Evolutionary conservation across 208 protist species (phyloP).

Genomic region (Paratrypanosoma confusum): DNA sequence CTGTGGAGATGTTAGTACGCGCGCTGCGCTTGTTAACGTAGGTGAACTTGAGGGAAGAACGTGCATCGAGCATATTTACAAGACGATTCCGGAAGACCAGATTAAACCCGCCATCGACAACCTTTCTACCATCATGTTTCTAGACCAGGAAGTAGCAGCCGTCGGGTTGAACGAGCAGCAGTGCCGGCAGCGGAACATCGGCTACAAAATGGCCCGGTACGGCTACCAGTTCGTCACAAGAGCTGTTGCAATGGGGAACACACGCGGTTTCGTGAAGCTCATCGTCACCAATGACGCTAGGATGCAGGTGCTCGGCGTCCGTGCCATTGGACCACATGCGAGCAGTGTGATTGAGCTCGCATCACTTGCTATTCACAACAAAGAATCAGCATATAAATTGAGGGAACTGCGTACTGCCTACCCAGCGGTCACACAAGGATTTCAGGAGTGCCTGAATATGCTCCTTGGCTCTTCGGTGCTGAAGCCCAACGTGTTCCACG

Average conservation of each 20-base stretch:
- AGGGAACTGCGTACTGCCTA: conserved; percentile 67
- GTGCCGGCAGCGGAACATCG: conserved; percentile 54
- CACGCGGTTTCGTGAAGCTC: conserved; percentile 82
- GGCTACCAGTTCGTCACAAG: conserved; percentile 81
- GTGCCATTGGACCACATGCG: conserved; percentile 76
- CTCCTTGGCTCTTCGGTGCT: conserved; percentile 72
- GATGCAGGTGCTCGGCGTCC: conserved; percentile 83
- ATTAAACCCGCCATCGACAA: conserved; percentile 63
- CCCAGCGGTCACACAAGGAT: conserved; percentile 73
- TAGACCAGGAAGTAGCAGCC: conserved; percentile 82
- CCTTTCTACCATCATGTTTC: conserved; percentile 89
- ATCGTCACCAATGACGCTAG: conserved; percentile 82
- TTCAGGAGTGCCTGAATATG: conserved; percentile 87
- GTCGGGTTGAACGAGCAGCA: conserved; percentile 85
- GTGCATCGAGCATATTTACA: conserved; percentile 82
- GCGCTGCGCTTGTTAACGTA: conserved; percentile 78
- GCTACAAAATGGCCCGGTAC: conserved; percentile 80
- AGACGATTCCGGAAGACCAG: conserved; percentile 49
- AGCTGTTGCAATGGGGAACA: conserved; percentile 81
- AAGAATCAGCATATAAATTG: conserved; percentile 60
- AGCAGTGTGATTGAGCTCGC: conserved; percentile 85
- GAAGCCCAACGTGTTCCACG: conserved; percentile 80
- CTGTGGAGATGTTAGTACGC: conserved; percentile 67
- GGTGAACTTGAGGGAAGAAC: conserved; percentile 68
- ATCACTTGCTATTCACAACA: conserved; percentile 80